These are phyloP conservation scores for Nasturtium officinale DNA, from an alignment of 345 rosid genomes.

Conservation along the genomic window DNA sequence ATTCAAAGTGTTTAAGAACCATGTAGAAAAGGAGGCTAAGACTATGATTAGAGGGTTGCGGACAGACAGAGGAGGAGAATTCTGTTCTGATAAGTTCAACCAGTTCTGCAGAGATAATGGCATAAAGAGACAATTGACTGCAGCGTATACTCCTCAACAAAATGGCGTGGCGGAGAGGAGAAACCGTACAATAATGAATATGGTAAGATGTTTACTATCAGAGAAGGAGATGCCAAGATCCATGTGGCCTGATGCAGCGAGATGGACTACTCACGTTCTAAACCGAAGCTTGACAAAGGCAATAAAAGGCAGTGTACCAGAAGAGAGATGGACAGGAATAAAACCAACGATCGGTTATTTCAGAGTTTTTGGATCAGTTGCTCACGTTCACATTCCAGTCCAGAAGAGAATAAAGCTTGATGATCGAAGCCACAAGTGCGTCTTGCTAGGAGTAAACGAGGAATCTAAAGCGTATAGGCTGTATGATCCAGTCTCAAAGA, in stretches of 20 bases:
- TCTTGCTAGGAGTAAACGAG: neutral
- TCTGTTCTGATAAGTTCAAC: no score
- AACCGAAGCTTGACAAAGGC: neutral
- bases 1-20: no score
- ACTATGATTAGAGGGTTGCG: no score
- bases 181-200: neutral
- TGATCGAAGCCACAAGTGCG: neutral
- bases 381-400: neutral
- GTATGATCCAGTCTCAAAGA: neutral
- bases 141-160: no score
- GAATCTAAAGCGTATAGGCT: neutral
- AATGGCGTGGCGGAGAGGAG: no score
- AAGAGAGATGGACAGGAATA: neutral
- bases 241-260: neutral
- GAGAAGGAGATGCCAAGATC: neutral
- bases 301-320: accelerated
- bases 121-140: no score
- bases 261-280: neutral
- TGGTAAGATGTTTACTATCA: accelerated
- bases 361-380: no score
- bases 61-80: no score
- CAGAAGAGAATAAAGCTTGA: neutral
- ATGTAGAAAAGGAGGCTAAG: no score
- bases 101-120: no score
- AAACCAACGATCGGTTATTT: neutral